Base-by-base conservation (phyloP, 176 grass and related monocot genomes). In the Eleusine indica region DNA sequence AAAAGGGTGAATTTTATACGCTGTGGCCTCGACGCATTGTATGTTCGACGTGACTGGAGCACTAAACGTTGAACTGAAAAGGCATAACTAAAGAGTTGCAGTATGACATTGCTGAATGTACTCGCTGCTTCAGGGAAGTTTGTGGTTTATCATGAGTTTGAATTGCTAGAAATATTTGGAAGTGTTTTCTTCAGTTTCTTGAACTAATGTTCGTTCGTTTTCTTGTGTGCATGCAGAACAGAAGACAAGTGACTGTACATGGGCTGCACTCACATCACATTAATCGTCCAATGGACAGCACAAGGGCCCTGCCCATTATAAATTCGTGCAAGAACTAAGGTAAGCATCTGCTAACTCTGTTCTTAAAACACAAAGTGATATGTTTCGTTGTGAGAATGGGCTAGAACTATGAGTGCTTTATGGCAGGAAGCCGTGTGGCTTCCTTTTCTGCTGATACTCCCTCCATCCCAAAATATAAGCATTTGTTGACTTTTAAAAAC, bases 351-450 rank as follows among this genome's bases (percentile, higher is more conserved):
- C 75, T 83, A 79, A 44, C 62, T 90, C 74, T 83, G 68, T 35
- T 49, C 75, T 79, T 65, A 83, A 83, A 79, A 74, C 84, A 71
- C 76, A 39, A 56, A 15, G 21, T 68, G 30, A 54, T 90, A 67
- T 83, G 48, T 61, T 73, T 78, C 42, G 19, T 53, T 79, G 75
- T 2, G 41, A 43, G 75, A 78, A 79, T 69, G 41, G 68, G n/a
- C 41, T 78, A 53, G 61, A 86, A 77, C 54, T 30, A 47, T 63
- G 14, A 66, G 53, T 63, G 25, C 69, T 76, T 47, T 22, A 32
- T 52, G 61, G 64, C 87, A 77, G 88, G 54, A 83, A 69, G 22
- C 32, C 51, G 8, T 66, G 61, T 90, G 74, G 75, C 74, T 86
- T 83, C 68, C 68, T 79, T 83, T 9, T 22, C 47, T 78, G 68